Conservation (phyloP, 2,329 filamentous ascomycete species). For the Anthostomella pinea region DNA sequence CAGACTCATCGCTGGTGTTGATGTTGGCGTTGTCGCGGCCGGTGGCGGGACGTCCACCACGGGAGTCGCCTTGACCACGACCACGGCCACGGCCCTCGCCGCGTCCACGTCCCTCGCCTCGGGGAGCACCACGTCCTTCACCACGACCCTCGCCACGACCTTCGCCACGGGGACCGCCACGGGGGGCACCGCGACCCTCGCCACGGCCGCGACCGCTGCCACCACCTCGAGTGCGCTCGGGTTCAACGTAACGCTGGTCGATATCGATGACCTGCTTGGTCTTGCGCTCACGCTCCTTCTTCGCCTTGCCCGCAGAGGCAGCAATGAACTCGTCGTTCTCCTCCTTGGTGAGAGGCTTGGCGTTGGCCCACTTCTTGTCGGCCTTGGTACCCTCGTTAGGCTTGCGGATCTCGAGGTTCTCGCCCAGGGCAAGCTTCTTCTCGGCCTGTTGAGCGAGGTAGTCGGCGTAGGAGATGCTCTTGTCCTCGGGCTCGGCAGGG, state of each 20-base stretch:
- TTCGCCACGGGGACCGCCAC: slow-evolving; percentile 45
- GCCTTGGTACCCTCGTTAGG: slow-evolving; percentile 86
- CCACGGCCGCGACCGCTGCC: slow-evolving; percentile 52
- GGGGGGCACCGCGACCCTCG: slow-evolving; percentile 45
- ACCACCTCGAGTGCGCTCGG: slow-evolving; percentile 56
- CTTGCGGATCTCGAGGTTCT: slow-evolving; percentile 70
- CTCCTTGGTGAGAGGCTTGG: slow-evolving; percentile 67
- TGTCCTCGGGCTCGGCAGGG: slow-evolving; percentile 70
- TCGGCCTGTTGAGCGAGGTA: slow-evolving; percentile 72
- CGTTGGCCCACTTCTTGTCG: slow-evolving; percentile 90
- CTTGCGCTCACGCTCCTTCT: slow-evolving; percentile 86
- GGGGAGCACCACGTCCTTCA: slow-evolving; percentile 47
- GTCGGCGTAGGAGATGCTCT: slow-evolving; percentile 84
- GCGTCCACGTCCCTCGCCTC: slow-evolving; percentile 38
- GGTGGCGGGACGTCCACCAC: slow-evolving; percentile 41
- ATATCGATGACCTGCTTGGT: slow-evolving; percentile 87
- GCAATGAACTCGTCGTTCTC: slow-evolving; percentile 76
- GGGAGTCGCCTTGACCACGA: slow-evolving; percentile 17
- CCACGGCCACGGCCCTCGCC: slow-evolving; percentile 45
- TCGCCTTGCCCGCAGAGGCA: slow-evolving; percentile 70
- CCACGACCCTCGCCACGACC: slow-evolving; percentile 48
- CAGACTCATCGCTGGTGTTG: slow-evolving; percentile 56
- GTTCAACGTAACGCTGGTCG: slow-evolving; percentile 78
- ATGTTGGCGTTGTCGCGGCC: slow-evolving; percentile 48
- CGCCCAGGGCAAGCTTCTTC: slow-evolving; percentile 73